Evolutionary conservation across 768 basidiomycete species (phyloP).

Genomic region (Naganishia vishniacii): DNA sequence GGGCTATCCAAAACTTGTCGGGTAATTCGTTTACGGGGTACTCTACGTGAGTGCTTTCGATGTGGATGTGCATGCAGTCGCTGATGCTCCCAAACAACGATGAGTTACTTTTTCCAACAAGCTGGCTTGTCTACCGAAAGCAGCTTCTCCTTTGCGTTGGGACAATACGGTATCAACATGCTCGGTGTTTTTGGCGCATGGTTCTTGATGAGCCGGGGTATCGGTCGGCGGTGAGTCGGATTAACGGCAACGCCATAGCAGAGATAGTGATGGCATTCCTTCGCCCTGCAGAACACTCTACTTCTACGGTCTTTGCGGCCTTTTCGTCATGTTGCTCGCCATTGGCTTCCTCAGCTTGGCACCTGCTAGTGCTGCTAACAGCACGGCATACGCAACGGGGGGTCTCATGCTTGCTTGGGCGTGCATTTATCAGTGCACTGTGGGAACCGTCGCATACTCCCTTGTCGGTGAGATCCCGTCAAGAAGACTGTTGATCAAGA

Average conservation of each 20-base stretch:
- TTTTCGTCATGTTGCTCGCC: slow-evolving; percentile 36
- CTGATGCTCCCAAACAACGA: not conserved
- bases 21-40: slow-evolving; percentile 33
- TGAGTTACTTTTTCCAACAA: slow-evolving; percentile 40
- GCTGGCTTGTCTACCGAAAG: slow-evolving; percentile 35
- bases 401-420: slow-evolving; percentile 47
- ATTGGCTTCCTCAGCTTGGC: slow-evolving; percentile 42
- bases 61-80: not conserved
- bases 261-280: no score
- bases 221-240: slow-evolving; percentile 30
- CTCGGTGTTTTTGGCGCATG: slow-evolving; percentile 35
- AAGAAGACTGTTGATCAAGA: slow-evolving; percentile 29
- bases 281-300: slow-evolving; percentile 29
- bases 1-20: slow-evolving; percentile 41
- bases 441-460: slow-evolving; percentile 36
- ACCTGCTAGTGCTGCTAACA: slow-evolving; percentile 25
- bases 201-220: slow-evolving; percentile 34
- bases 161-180: slow-evolving; percentile 38
- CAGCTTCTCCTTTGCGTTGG: slow-evolving; percentile 32
- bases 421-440: slow-evolving; percentile 45
- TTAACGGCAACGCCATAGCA: no score
- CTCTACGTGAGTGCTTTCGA: slow-evolving; percentile 1
- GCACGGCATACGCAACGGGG: slow-evolving; percentile 40
- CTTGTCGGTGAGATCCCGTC: slow-evolving; percentile 37
- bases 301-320: slow-evolving; percentile 40